Conservation (phyloP, 768 basidiomycete genomes). For the Leccinum disarticulatum region DNA sequence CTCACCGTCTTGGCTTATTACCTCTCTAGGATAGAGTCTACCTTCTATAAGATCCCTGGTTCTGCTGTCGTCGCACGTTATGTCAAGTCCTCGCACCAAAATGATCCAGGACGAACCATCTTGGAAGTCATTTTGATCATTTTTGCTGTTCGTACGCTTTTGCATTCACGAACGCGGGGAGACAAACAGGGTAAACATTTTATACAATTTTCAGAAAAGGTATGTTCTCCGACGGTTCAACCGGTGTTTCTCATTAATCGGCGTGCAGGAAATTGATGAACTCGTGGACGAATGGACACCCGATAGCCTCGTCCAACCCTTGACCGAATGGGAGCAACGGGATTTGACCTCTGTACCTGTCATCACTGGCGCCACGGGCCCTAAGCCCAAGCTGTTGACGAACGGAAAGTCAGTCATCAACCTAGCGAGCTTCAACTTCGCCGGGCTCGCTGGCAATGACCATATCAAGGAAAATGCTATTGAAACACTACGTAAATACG, state of each 20-base stretch:
- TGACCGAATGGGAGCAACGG: constrained; percentile 55
- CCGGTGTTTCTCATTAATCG: neutral
- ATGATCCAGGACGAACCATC: constrained; percentile 90
- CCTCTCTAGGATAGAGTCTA: constrained; percentile 56
- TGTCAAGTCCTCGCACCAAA: constrained; percentile 91
- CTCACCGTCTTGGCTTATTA: constrained; percentile 66
- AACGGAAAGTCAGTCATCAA: constrained; percentile 79
- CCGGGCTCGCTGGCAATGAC: constrained; percentile 86
- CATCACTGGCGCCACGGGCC: constrained; percentile 76
- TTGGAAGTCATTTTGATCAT: constrained; percentile 86
- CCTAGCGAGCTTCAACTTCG: constrained; percentile 88
- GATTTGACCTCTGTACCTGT: constrained; percentile 78
- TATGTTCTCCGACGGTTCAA: constrained; percentile 31
- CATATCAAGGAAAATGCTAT: constrained; percentile 82
- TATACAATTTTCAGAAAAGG: constrained; percentile 89
- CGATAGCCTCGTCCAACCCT: constrained; percentile 71
- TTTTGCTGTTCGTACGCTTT: constrained; percentile 87
- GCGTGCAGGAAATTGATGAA: constrained; percentile 86
- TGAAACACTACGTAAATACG: constrained; percentile 83
- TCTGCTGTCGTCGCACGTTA: constrained; percentile 86
- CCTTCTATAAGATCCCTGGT: constrained; percentile 76
- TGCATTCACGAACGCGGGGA: constrained; percentile 85
- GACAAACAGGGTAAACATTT: constrained; percentile 86
- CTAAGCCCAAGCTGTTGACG: constrained; percentile 75
- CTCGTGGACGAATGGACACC: constrained; percentile 95